Base-by-base conservation (phyloP, 805 yeast genomes). In the Candida maris region DNA sequence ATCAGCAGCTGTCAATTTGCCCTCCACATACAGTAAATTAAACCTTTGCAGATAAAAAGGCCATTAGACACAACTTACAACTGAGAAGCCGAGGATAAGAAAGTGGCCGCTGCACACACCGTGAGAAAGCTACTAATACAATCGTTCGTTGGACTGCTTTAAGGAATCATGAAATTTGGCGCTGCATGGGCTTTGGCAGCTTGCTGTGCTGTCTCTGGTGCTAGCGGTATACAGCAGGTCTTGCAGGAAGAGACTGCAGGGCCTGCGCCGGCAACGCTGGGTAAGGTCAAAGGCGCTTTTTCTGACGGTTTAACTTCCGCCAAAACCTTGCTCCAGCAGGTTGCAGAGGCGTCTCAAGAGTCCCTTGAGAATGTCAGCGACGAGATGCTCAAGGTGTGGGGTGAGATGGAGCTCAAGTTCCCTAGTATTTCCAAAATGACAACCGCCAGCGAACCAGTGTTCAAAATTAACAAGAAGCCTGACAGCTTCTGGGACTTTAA, bases 381-480 rank as follows among this genome's bases (percentile, higher is more conserved):
- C 4, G 77, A 71, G 9, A 59, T 80, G 33, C 70, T 73, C 52
- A 42, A 56, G 18, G 52, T 73, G 21, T 82, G 89, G 89, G 52
- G 72, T 19, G 87, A 81, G 27, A 73, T 81, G 78, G 64, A 81
- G 25, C 38, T 68, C 50, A 60, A 65, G 34, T 82, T 73, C 61
- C 89, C 89, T 17, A 66, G 77, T 18, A 59, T 78, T 14, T 49
- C 67, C 16, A 61, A 67, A 30, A 59, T 83, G 65, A 68, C 67
- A 42, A 66, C 77, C 44, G 62, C 58, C 44, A 64, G 81, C 6
- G 57, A 61, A 27, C 83, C 85, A 20, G 72, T 68, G 50, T 64
- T 65, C 37, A 58, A 64, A 29, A 48, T 56, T 35, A 44, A 38
- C 25, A 55, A 54, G 38, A 64, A 58, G 37, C 61, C 65, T 18